A percentile compares a stretch with the other conserved stretches of the same genome.
These are phyloP conservation scores for Peltaster fructicola DNA, from an alignment of 2,329 filamentous ascomycete genomes.

Conservation along the genomic window DNA sequence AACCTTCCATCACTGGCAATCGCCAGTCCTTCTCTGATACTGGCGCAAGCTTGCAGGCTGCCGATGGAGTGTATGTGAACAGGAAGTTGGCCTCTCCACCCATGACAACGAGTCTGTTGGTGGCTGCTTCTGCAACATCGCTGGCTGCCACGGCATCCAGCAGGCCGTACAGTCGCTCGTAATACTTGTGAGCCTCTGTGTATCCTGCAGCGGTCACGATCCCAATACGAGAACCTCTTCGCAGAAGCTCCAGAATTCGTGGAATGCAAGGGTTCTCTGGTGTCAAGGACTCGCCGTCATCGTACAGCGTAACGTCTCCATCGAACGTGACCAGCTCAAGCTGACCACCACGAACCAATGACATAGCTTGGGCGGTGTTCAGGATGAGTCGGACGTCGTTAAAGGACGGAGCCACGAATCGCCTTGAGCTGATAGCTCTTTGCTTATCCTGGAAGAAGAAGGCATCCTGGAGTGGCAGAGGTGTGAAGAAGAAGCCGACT, in stretches of 20 bases:
- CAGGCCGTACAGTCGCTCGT: constrained; percentile 69
- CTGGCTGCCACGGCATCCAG: constrained; percentile 59
- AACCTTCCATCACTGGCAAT: constrained; percentile 58
- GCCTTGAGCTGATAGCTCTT: constrained; percentile 72
- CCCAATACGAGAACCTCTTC: constrained; percentile 64
- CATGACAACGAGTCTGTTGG: constrained; percentile 73
- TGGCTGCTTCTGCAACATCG: constrained; percentile 45
- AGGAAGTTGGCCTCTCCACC: constrained; percentile 94
- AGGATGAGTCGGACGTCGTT: constrained; percentile 87
- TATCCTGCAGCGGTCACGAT: constrained; percentile 97
- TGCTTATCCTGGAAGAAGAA: constrained; percentile 79
- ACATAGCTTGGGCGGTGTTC: constrained; percentile 90
- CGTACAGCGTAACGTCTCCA: constrained; percentile 88
- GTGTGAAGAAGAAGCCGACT: constrained; percentile 86
- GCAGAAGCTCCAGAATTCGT: constrained; percentile 51
- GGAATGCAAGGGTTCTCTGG: constrained; percentile 60
- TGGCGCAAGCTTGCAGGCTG: constrained; percentile 49
- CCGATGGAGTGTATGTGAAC: constrained; percentile 54
- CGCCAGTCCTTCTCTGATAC: constrained; percentile 52
- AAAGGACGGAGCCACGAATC: constrained; percentile 91
- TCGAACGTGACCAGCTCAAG: constrained; percentile 88
- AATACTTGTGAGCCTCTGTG: constrained; percentile 71
- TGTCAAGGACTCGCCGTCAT: constrained; percentile 60
- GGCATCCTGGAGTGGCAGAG: constrained; percentile 68
- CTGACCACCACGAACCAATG: constrained; percentile 54